Conservation (phyloP, 495 filamentous ascomycete species). For the Chaetomidium leptoderma region DNA sequence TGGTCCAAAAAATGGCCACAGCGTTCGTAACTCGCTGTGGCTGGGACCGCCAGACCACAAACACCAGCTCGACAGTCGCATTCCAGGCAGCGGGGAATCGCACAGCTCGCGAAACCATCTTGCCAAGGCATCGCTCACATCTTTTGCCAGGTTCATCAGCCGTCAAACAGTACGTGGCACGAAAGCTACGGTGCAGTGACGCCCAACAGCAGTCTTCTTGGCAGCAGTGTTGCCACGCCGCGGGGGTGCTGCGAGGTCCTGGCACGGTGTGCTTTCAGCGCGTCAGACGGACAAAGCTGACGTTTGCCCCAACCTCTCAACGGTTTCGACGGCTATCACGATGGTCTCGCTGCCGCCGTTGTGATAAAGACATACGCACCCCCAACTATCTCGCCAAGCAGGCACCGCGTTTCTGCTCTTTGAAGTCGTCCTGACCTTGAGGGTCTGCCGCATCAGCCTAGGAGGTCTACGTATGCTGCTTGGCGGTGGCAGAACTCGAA, state of each 20-base stretch:
- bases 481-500: not conserved
- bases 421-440: not conserved
- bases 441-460: not conserved
- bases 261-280: slow-evolving; percentile 10
- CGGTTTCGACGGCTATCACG: not conserved
- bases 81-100: slow-evolving; percentile 3
- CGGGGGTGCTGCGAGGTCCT: slow-evolving; percentile 2
- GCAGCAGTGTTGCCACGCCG: slow-evolving; percentile 6
- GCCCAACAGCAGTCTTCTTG: slow-evolving; percentile 11
- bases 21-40: slow-evolving; percentile 28
- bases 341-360: not conserved
- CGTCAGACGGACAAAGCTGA: slow-evolving; percentile 19
- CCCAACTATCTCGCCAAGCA: slow-evolving; percentile 26
- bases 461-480: slow-evolving; percentile 16
- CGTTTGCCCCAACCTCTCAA: slow-evolving; percentile 15
- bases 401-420: slow-evolving; percentile 18
- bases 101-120: not conserved
- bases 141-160: slow-evolving; percentile 1
- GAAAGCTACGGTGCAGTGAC: slow-evolving; percentile 14
- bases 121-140: slow-evolving; percentile 1
- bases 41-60: slow-evolving; percentile 23
- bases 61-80: not conserved
- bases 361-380: not conserved
- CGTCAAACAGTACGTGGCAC: slow-evolving; percentile 16
- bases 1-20: slow-evolving; percentile 24